These are phyloP conservation scores for Colletotrichum agaves DNA, from an alignment of 2,329 filamentous ascomycete genomes.

Conservation along the genomic window DNA sequence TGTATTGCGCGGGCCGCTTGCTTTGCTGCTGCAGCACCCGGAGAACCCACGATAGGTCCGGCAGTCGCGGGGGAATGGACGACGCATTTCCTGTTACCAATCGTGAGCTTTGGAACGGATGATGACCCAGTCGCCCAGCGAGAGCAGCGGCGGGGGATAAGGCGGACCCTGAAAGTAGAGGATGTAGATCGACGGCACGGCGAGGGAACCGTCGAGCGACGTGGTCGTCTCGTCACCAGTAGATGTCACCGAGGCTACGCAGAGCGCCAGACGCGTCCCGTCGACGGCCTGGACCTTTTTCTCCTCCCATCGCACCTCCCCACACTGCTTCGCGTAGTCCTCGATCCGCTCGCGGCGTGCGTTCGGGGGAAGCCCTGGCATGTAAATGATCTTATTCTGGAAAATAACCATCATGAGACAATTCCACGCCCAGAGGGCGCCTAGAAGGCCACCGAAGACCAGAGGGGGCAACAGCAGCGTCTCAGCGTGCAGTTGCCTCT, in stretches of 20 bases:
- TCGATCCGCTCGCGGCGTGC: conserved; percentile 73
- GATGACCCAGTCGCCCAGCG: conserved; percentile 25
- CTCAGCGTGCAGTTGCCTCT: conserved; percentile 49
- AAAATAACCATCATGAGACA: conserved; percentile 80
- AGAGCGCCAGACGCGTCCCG: conserved; percentile 72
- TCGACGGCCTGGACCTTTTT: conserved; percentile 69
- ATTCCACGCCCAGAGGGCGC: conserved; percentile 73
- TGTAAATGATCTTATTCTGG: conserved; percentile 86
- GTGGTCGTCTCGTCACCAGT: conserved; percentile 33
- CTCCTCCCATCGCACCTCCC: conserved; percentile 74
- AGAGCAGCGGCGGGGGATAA: conserved; percentile 7
- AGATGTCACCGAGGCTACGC: conserved; percentile 58
- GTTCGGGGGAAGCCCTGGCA: conserved; percentile 79
- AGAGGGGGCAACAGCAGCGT: conserved; percentile 70
- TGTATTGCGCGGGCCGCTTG: conserved; percentile 51
- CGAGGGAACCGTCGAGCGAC: conserved; percentile 12
- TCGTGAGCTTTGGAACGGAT: conserved; percentile 18
- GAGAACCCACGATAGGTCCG: conserved; percentile 65
- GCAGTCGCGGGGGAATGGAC: conserved; percentile 66
- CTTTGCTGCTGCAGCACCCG: conserved; percentile 54
- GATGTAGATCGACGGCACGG: conserved; percentile 58
- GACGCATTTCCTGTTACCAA: conserved; percentile 64
- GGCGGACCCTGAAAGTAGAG: conserved; percentile 66
- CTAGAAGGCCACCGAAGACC: conserved; percentile 72
- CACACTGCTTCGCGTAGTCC: conserved; percentile 70